Evolutionary conservation across 345 rosid genomes (phyloP).

Genomic region (Eucalyptus marginata): DNA sequence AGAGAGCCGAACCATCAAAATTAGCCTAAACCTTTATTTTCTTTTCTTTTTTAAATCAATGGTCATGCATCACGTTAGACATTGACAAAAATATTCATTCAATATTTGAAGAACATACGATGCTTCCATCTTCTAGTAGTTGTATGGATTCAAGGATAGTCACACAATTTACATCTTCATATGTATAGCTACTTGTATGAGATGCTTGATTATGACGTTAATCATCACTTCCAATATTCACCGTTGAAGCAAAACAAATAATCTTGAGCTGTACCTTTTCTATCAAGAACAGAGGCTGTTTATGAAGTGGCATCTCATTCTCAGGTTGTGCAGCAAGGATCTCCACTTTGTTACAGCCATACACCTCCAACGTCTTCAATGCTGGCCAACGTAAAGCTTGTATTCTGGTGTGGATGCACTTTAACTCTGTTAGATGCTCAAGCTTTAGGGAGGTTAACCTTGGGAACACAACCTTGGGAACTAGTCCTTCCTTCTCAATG

Average conservation of each 20-base stretch:
- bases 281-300: rapidly evolving
- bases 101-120: not conserved
- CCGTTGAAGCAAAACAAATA: not conserved
- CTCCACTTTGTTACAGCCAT: not conserved
- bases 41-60: rapidly evolving
- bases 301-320: not conserved
- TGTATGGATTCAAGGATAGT: not conserved
- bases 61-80: rapidly evolving
- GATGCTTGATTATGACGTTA: not conserved
- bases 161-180: rapidly evolving
- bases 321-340: rapidly evolving
- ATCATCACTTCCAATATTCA: not conserved
- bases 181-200: not conserved
- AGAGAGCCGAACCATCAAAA: rapidly evolving
- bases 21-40: not conserved
- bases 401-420: rapidly evolving
- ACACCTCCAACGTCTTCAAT: not conserved
- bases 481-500: not conserved
- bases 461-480: not conserved
- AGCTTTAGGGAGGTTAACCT: not conserved
- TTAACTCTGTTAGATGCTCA: not conserved
- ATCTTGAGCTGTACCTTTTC: not conserved
- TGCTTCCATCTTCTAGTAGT: not conserved
- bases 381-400: not conserved
- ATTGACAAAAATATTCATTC: rapidly evolving